phyloP scores from a whole-genome alignment of 2,329 filamentous ascomycete genomes.

The Aspergillus sp. region DNA sequence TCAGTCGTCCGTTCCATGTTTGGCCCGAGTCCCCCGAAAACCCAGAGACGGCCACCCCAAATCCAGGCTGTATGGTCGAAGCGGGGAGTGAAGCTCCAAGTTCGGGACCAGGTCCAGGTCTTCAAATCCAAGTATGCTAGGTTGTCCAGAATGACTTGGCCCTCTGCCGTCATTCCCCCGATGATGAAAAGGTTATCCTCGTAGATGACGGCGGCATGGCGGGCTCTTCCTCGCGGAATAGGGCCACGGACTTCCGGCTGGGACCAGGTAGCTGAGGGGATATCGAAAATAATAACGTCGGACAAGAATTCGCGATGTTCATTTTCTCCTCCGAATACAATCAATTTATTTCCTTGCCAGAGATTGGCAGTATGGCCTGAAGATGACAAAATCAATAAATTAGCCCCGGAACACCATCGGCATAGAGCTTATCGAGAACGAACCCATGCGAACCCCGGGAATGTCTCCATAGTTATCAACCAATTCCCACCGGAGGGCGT shows the following conservation, averaged over 20 bases:
- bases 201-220: constrained; percentile 87
- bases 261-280: constrained; percentile 90
- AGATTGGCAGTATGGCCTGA: constrained; percentile 87
- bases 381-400: constrained; percentile 2
- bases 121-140: constrained; percentile 95
- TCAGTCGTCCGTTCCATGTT: constrained; percentile 97
- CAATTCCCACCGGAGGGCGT: constrained; percentile 83
- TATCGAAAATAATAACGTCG: constrained; percentile 90
- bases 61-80: constrained; percentile 96
- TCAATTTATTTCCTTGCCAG: constrained; percentile 87
- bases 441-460: constrained; percentile 92
- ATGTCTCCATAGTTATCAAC: constrained; percentile 99
- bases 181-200: constrained; percentile 96
- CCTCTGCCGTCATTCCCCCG: constrained; percentile 88
- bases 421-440: constrained; percentile 15
- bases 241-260: constrained; percentile 80
- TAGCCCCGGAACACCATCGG: constrained; percentile 5
- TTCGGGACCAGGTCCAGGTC: constrained; percentile 93
- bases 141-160: constrained; percentile 87
- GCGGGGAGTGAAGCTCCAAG: constrained; percentile 88
- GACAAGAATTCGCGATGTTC: constrained; percentile 93
- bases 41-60: constrained; percentile 87
- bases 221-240: constrained; percentile 78
- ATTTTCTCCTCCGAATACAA: constrained; percentile 96
- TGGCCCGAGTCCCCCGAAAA: constrained; percentile 87